phyloP scores from a whole-genome alignment of 2,329 filamentous ascomycete species.

The Penicillium sp. region DNA sequence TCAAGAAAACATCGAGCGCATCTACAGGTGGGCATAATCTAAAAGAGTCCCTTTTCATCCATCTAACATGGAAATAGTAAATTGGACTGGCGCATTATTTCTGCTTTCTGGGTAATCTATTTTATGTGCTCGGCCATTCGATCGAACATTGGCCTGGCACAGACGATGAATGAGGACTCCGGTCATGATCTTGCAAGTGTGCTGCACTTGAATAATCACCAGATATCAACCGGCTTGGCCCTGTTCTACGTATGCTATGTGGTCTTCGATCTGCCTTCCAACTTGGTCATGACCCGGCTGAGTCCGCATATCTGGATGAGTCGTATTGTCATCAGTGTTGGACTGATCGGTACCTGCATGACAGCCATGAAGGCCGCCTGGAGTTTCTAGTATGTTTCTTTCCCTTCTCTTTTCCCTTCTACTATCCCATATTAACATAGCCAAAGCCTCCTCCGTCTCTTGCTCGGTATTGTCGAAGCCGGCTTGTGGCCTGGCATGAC shows the following conservation, averaged over 20 bases:
- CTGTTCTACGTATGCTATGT: conserved; percentile 93
- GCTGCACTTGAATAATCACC: conserved; percentile 64
- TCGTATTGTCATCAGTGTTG: conserved; percentile 80
- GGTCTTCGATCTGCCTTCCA: conserved; percentile 81
- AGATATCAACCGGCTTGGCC: conserved; percentile 77
- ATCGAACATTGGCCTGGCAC: conserved; percentile 86
- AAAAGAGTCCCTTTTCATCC: too few species aligned
- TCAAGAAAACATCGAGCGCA: conserved; percentile 34
- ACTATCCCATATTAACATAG: conserved; percentile 14
- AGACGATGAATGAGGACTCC: conserved; percentile 75
- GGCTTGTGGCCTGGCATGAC: conserved; percentile 96
- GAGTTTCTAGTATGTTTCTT: conserved; percentile 64
- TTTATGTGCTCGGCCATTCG: conserved; percentile 89
- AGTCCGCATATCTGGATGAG: conserved; percentile 89
- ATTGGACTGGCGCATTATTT: conserved; percentile 55
- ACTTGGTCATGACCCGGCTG: conserved; percentile 78
- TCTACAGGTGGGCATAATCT: conserved; percentile 31
- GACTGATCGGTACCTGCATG: conserved; percentile 77
- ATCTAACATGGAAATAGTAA: conserved; percentile 38
- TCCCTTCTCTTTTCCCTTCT: too few species aligned
- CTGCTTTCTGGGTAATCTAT: conserved; percentile 84
- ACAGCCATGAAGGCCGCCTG: conserved; percentile 74
- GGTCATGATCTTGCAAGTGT: conserved; percentile 70
- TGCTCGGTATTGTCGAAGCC: conserved; percentile 81
- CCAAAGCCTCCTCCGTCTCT: conserved; percentile 63